Evolutionary conservation across 2,329 filamentous ascomycete species (phyloP), one percentile per base, ranked within the genome.

Genomic region (Hypoxylon sp.): DNA sequence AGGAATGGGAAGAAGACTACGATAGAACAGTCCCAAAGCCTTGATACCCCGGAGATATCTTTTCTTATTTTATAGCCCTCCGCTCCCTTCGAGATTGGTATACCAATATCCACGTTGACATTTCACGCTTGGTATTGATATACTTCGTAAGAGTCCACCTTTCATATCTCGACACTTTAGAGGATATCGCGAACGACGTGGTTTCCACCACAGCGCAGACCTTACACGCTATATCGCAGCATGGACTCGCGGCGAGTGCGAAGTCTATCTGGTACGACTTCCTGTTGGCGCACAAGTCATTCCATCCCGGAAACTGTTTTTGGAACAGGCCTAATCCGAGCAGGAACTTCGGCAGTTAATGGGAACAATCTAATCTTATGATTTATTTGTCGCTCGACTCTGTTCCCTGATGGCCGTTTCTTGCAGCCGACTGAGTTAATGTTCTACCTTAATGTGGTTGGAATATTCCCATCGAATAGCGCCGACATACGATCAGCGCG

Each of bases 1-100:
- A 77, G 5, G 74, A 81, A 58, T 85, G 78, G 78, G 69, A 70
- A 35, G 26, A 58, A 3, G 63, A 61, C 8, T 44, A 58, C 19
- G 33, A 44, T 3, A 54, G 39, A 52, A 19, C 10, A 2, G 22
- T 37, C 14, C 17, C 22, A 22, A 33, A 54, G 3, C 19, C 11
- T 50, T 29, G n/a, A 14, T n/a, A 9, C 29, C 29, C 29, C 29
- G 4, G 6, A 31, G 29, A 31, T 31, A 31, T 31, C 29, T 9
- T 26, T 4, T 31, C 29, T 31, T 9, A 31, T 31, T 31, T 6
- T 6, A 31, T 31, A 31, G 5, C 29, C 6, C 29, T 31, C 29
- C 29, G 8, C 5, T 31, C 6, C 6, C 29, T 31, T 31, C 39
- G 13, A 17, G 39, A 17, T 17, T 19, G 39, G 6, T 17, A 44